These are phyloP conservation scores for Monsonia emarginata DNA, from an alignment of 441 rosid genomes.

Conservation along the genomic window DNA sequence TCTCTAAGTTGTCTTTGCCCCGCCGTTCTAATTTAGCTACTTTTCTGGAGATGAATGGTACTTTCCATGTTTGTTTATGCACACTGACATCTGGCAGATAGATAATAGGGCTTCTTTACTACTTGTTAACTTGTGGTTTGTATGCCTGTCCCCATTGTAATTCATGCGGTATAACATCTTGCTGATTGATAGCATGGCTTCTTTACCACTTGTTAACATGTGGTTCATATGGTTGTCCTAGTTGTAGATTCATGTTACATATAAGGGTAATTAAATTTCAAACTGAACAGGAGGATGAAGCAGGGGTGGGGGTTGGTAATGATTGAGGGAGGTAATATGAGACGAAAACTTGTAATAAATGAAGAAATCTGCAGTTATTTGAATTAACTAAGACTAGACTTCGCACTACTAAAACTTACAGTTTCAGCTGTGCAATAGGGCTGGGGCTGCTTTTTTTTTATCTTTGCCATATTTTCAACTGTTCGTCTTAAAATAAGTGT, in stretches of 20 bases:
- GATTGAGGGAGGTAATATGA: neutral
- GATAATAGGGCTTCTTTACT: neutral
- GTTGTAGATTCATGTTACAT: neutral
- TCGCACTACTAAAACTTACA: neutral
- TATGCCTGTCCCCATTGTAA: too few species aligned
- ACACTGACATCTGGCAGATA: neutral
- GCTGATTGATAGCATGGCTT: neutral
- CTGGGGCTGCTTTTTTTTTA: neutral
- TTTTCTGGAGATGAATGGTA: slow-evolving; percentile 86
- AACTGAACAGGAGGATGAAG: neutral
- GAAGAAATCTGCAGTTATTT: slow-evolving; percentile 2
- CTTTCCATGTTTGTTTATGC: neutral
- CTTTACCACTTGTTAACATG: neutral
- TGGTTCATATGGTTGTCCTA: neutral
- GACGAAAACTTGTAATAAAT: neutral
- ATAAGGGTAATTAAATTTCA: neutral
- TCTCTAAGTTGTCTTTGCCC: slow-evolving; percentile 93
- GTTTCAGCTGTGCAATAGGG: neutral
- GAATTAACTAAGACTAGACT: neutral
- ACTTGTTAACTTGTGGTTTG: neutral
- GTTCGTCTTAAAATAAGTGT: neutral
- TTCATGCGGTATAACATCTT: neutral
- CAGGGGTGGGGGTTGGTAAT: neutral
- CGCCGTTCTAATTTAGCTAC: slow-evolving; percentile 74
- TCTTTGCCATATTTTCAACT: neutral